These are phyloP conservation scores for Heracleum sosnowskyi DNA, from an alignment of 129 eudicot species.

Conservation along the genomic window DNA sequence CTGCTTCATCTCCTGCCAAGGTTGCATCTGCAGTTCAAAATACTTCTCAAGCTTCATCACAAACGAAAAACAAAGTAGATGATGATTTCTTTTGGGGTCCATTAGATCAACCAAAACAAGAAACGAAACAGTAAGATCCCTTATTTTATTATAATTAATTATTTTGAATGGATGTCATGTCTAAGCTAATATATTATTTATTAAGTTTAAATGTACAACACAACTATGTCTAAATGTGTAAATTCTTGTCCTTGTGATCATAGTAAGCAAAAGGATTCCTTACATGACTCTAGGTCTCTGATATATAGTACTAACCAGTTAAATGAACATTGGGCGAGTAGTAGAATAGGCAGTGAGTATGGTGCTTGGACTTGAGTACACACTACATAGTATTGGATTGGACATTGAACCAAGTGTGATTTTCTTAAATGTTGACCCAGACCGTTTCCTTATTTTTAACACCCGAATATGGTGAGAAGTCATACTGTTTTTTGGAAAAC, in stretches of 20 bases:
- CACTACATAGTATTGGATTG: neutral
- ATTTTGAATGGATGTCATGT: neutral
- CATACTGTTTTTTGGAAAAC: neutral
- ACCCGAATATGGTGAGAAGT: neutral
- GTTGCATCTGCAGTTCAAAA: slow-evolving; percentile 49
- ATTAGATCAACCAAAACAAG: slow-evolving; percentile 68
- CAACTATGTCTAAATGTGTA: neutral
- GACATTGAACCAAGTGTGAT: neutral
- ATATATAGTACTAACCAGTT: neutral
- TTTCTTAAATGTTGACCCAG: neutral
- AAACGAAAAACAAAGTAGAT: slow-evolving; percentile 51
- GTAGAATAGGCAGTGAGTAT: neutral
- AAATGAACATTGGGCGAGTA: neutral
- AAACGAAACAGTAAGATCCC: slow-evolving; percentile 53
- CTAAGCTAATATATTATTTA: neutral
- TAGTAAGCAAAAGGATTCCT: neutral
- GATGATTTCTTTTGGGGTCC: slow-evolving; percentile 99
- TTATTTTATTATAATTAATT: neutral
- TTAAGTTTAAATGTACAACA: neutral
- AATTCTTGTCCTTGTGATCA: neutral
- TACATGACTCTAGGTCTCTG: neutral
- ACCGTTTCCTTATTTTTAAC: neutral
- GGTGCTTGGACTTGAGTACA: neutral
- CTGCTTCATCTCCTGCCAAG: slow-evolving; percentile 54
- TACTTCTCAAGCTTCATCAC: slow-evolving; percentile 34